Base-by-base conservation (phyloP, 2,329 filamentous ascomycete species). In the Beauveria rudraprayagi region DNA sequence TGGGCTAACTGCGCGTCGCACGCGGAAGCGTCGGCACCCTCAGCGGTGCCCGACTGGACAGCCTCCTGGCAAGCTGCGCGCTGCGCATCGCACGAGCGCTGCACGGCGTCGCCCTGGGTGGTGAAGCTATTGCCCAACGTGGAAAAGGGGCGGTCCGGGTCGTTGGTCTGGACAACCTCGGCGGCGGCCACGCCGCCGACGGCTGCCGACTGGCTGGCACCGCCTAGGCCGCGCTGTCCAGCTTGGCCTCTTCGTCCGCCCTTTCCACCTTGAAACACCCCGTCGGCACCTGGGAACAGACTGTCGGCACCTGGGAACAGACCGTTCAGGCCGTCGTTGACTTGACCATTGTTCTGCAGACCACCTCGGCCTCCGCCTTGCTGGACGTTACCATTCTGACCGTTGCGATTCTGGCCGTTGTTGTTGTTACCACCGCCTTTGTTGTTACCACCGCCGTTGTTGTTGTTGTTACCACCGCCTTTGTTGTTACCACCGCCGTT, bases 81-180 rank as follows among this genome's bases (percentile, higher is more conserved):
- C 74, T 88, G 83, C 62, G 86, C 80, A 63, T 84, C 79, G 69
- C 86, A 89, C 41, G 83, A 80, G 52, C 86, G 78, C 71, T 86
- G 80, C 46, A 81, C 72, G 22, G 86, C 86, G 10, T 79, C 81
- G 3, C 70, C 73, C 65, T 81, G 70, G 69, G 81, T 81, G 44
- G 80, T 79, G 69, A 89, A 88, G 43, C 76, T 84, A 74, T 76
- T 75, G 54, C 80, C 81, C 66, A 82, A 80, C 62, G 85, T 81
- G 24, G 70, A 65, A 71, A 86, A 86, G 60, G 83, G 82, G 37
- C 84, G 78, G 61, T 70, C 67, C 24, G 71, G 62, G 67, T 82
- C 72, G 48, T 80, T 79, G 5, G 78, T 77, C 66, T 82, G 66
- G 43, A 69, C 70, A 26, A 85, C 78, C 11, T 74, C 72, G 9